These are phyloP conservation scores for Corynascus novoguineensis DNA, from an alignment of 495 filamentous ascomycete genomes.

Conservation along the genomic window DNA sequence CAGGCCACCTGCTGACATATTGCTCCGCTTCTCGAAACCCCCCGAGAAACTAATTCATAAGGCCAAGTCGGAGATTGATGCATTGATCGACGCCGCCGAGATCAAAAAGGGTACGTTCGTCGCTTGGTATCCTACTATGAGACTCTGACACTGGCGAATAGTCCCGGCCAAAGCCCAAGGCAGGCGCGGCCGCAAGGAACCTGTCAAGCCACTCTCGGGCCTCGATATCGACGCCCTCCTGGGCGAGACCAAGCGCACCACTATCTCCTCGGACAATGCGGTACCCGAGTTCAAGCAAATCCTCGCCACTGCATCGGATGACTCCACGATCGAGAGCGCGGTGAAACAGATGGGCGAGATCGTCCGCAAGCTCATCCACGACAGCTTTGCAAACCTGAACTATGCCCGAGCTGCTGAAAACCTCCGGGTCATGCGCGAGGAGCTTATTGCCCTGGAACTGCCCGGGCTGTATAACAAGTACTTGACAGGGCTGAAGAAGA, in stretches of 20 bases:
- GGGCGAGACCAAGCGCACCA: slow-evolving; percentile 44
- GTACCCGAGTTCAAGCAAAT: slow-evolving; percentile 91
- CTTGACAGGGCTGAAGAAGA: slow-evolving; percentile 63
- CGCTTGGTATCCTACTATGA: neutral
- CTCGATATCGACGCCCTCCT: slow-evolving; percentile 81
- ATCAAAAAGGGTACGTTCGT: slow-evolving; percentile 74
- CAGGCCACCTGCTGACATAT: slow-evolving; percentile 57
- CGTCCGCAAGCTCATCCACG: slow-evolving; percentile 59
- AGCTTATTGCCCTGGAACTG: slow-evolving; percentile 69
- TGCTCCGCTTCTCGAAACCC: slow-evolving; percentile 70
- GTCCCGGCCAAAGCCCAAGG: slow-evolving; percentile 82
- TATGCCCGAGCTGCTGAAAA: slow-evolving; percentile 74
- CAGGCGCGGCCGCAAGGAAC: slow-evolving; percentile 60
- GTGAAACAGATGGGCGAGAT: slow-evolving; percentile 69
- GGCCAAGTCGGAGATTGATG: slow-evolving; percentile 51
- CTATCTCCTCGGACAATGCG: slow-evolving; percentile 71
- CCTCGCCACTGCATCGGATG: slow-evolving; percentile 56
- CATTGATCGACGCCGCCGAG: slow-evolving; percentile 61
- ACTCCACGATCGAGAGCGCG: slow-evolving; percentile 59
- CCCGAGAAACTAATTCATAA: slow-evolving; percentile 59
- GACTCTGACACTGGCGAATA: slow-evolving; percentile 31
- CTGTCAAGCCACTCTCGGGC: slow-evolving; percentile 81
- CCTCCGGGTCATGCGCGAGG: slow-evolving; percentile 70
- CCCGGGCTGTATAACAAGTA: slow-evolving; percentile 74
- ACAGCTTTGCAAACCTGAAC: slow-evolving; percentile 67